Percentiles rank a stretch among this genome's conserved stretches.
Conservation (phyloP, 805 yeast genomes). For the Ascoidea asiatica region DNA sequence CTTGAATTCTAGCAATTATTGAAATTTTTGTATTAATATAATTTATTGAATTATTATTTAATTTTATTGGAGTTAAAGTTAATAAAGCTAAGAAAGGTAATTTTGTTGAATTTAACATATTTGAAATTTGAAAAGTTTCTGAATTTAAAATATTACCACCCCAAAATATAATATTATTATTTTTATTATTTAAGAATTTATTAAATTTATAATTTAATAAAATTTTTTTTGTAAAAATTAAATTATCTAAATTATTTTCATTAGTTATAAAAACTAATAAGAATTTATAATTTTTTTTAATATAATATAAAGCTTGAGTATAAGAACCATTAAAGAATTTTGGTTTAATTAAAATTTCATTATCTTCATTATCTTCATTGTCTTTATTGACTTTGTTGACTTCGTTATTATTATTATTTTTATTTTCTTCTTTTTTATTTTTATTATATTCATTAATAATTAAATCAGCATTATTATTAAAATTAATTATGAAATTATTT, state of each 20-base stretch:
- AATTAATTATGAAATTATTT: too few species aligned
- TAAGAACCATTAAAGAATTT: conserved; percentile 60
- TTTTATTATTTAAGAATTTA: conserved; percentile 24
- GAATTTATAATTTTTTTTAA: conserved; percentile 60
- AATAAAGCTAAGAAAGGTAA: conserved; percentile 77
- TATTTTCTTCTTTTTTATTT: too few species aligned
- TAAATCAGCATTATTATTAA: too few species aligned
- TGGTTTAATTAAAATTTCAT: too few species aligned
- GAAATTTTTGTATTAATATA: conserved; percentile 40
- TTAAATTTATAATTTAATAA: conserved; percentile 38
- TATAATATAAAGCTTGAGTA: conserved; percentile 59
- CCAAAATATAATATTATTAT: conserved; percentile 56
- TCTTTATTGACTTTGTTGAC: too few species aligned
- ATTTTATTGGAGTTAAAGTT: conserved; percentile 44
- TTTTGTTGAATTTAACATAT: conserved; percentile 53
- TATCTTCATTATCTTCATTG: too few species aligned
- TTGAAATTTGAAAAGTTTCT: conserved; percentile 76
- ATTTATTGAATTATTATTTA: conserved; percentile 41
- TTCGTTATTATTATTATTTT: too few species aligned
- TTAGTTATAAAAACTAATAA: conserved; percentile 63
- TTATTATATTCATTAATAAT: too few species aligned
- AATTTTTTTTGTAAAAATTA: conserved; percentile 37
- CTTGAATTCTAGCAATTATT: conserved; percentile 50
- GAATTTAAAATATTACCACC: conserved; percentile 75
- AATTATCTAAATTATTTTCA: conserved; percentile 52